Evolutionary conservation across 257 asterid genomes (phyloP), one percentile per base, ranked within the genome.

Genomic region (Plantago ovata): DNA sequence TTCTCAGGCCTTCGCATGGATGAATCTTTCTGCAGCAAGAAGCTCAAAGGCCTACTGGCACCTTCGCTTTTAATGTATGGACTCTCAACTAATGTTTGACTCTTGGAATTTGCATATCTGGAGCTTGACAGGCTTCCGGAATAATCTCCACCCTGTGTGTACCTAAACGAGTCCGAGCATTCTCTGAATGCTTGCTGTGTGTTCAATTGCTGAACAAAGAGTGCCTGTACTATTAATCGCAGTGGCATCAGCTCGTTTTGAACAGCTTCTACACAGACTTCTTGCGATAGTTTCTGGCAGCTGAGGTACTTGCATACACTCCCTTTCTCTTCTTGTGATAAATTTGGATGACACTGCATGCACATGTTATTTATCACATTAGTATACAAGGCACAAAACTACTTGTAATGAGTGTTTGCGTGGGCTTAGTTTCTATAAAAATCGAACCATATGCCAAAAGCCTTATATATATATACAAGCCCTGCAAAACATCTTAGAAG

Each of bases 161-260:
- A 74, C 36, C 88, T 67, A 45, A 85, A 85, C 4, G 87, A 86
- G 46, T 79, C 80, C 21, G 86, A 76, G 72, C 89, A 81, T 58
- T 77, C 93, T 49, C 47, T 75, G 53, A 81, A 81, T 32, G 82
- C 94, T 73, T 77, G 84, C 47, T 83, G 95, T 9, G 93, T 86
- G 76, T 79, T 77, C 10, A 81, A 43, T 49, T 86, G 94, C 79
- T 86, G 95, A 51, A 84, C 86, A 22, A 79, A 81, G 48, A 86
- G 88, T 2, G 91, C 95, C 65, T 81, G 95, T 58, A 86, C 86
- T 46, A 86, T 78, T 19, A 86, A 79, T 43, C 88, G 63, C 61
- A 86, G 63, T 2, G 94, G 95, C 94, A 84, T 86, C 61, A 64
- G 52, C 50, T 84, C 88, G 58, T 86, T 84, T 42, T 84, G 86